These are phyloP conservation scores for Anisodus acutangulus DNA, from an alignment of 257 asterid species.

Conservation along the genomic window DNA sequence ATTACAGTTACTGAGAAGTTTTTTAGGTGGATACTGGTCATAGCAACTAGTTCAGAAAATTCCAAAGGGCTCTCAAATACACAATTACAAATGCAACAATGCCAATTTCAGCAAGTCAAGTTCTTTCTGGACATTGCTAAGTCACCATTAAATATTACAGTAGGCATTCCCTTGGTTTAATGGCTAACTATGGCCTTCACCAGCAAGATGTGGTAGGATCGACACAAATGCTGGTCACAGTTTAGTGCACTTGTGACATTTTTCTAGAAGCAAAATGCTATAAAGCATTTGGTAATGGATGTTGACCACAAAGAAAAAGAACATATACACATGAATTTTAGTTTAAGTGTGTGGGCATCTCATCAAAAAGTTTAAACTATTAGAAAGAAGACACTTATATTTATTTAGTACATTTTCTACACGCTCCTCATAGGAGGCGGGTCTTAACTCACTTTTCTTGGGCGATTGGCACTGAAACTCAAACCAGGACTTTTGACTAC, in stretches of 20 bases:
- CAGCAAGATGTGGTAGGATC: constrained; percentile 4
- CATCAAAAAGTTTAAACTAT: constrained; percentile 5
- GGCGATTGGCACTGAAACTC: neutral
- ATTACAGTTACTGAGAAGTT: neutral
- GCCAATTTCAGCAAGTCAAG: neutral
- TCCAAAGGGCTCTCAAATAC: neutral
- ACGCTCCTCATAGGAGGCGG: neutral
- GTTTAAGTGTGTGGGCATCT: neutral
- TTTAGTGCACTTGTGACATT: neutral
- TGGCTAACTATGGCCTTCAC: constrained; percentile 18
- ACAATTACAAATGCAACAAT: neutral
- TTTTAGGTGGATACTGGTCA: neutral
- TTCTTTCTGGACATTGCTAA: neutral
- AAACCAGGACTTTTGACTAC: neutral
- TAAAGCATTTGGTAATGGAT: neutral
- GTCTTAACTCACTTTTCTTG: neutral
- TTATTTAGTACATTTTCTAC: neutral
- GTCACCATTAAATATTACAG: neutral
- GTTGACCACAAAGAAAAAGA: neutral
- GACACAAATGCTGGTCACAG: neutral
- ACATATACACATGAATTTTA: neutral
- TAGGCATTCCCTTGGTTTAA: neutral
- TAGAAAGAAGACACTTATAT: neutral
- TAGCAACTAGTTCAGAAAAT: neutral
- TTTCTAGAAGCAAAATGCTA: constrained; percentile 24